Conservation (phyloP, 139 green algal species). For the Volvox reticuliferus region DNA sequence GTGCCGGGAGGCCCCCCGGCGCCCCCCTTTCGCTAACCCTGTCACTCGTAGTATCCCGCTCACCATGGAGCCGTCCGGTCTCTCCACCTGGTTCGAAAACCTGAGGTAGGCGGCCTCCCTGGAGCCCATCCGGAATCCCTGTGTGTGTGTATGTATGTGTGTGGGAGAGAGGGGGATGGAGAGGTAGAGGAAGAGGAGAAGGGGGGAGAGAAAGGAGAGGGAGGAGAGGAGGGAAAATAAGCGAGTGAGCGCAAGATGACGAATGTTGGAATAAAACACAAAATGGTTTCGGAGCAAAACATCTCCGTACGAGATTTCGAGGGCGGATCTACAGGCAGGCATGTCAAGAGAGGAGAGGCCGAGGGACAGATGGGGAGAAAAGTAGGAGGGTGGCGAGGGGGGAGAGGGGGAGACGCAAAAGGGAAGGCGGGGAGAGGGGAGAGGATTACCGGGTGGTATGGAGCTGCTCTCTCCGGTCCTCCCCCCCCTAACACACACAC, state of each 20-base stretch:
- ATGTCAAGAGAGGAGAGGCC: no score
- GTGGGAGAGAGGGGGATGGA: not conserved
- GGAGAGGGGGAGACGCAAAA: not conserved
- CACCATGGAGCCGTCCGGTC: conserved; percentile 25
- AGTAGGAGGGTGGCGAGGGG: not conserved
- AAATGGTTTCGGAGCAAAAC: no score
- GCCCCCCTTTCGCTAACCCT: no score
- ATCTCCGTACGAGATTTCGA: no score
- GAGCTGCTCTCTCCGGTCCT: no score
- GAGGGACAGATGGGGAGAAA: not conserved
- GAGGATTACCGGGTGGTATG: not conserved
- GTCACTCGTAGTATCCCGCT: not conserved
- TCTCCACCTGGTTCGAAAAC: conserved; percentile 50
- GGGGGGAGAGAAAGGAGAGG: not conserved
- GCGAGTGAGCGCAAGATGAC: no score
- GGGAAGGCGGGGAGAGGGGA: not conserved
- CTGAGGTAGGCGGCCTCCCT: conserved; percentile 24
- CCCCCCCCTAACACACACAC: no score
- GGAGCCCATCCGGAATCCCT: conserved; percentile 38
- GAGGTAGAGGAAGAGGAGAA: not conserved
- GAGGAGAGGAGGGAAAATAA: no score
- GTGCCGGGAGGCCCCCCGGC: no score
- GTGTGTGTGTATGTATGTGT: not conserved
- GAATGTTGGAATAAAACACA: no score
- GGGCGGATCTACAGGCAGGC: no score